These are phyloP conservation scores for Tylopilus plumbeoviolaceoides DNA, from an alignment of 768 basidiomycete species.

Conservation along the genomic window DNA sequence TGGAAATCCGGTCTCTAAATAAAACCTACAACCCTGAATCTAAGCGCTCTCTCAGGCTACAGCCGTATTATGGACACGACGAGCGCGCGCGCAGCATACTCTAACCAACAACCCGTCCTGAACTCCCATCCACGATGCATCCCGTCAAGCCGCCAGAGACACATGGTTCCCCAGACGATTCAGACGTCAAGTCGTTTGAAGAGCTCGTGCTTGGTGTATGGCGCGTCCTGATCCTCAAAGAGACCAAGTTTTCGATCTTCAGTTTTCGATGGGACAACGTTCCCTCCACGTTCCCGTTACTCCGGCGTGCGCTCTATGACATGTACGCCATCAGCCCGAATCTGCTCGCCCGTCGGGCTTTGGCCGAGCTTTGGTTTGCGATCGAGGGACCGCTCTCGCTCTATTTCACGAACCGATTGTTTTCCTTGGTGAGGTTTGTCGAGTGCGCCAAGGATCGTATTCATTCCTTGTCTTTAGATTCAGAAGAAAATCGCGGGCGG, in stretches of 20 bases:
- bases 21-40: too few species aligned
- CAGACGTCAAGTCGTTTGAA: neutral
- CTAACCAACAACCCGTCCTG: too few species aligned
- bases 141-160: neutral
- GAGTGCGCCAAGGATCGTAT: neutral
- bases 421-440: constrained; percentile 16
- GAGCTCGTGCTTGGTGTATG: constrained; percentile 23
- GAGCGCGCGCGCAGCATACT: too few species aligned
- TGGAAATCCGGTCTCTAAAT: too few species aligned
- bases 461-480: constrained; percentile 12
- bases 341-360: constrained; percentile 7
- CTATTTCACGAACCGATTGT: constrained; percentile 18
- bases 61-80: too few species aligned
- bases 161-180: neutral
- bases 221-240: constrained; percentile 20
- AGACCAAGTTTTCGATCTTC: constrained; percentile 2
- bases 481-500: constrained; percentile 13
- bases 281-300: neutral
- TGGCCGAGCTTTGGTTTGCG: constrained; percentile 17
- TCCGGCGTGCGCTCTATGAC: constrained; percentile 18
- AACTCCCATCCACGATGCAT: too few species aligned
- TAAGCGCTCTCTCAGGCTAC: too few species aligned
- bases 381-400: constrained; percentile 14
- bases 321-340: constrained; percentile 20
- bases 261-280: constrained; percentile 9